Evolutionary conservation across 345 rosid genomes (phyloP).

Genomic region (Zanthoxylum bungeanum): DNA sequence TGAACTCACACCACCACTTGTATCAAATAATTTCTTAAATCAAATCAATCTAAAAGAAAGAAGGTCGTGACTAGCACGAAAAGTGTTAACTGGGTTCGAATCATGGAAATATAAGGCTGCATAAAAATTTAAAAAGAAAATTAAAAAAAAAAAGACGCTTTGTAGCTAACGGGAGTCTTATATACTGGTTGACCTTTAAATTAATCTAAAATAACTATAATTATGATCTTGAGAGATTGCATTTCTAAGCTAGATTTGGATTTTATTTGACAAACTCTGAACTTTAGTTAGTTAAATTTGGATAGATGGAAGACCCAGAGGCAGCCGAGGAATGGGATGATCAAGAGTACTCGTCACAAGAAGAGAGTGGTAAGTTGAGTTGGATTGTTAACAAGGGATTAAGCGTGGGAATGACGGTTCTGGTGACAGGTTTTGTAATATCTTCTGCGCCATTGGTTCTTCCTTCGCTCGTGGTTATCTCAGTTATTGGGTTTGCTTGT

Average conservation of each 20-base stretch:
- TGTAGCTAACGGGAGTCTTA: no score
- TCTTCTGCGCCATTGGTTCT: constrained; percentile 57
- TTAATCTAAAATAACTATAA: no score
- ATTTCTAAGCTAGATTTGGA: neutral
- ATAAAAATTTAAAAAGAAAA: no score
- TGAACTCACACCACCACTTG: no score
- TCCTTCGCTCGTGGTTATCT: constrained; percentile 62
- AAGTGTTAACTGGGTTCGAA: no score
- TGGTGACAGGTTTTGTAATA: constrained; percentile 48
- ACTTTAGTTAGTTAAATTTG: neutral
- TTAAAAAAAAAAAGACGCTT: no score
- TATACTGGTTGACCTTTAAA: no score
- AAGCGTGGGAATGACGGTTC: constrained; percentile 50
- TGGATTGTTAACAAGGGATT: constrained; percentile 54
- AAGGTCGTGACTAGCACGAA: no score
- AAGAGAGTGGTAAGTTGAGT: constrained; percentile 27
- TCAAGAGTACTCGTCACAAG: constrained; percentile 23
- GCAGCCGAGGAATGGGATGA: constrained; percentile 28
- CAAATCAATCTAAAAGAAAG: no score
- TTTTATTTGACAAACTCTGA: neutral
- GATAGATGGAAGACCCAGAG: constrained; percentile 37
- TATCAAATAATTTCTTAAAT: no score
- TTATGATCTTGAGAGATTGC: no score
- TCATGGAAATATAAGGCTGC: no score
- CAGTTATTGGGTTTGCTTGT: constrained; percentile 50